Conservation (phyloP, 805 yeast species). For the Saccharomycopsis microspora region DNA sequence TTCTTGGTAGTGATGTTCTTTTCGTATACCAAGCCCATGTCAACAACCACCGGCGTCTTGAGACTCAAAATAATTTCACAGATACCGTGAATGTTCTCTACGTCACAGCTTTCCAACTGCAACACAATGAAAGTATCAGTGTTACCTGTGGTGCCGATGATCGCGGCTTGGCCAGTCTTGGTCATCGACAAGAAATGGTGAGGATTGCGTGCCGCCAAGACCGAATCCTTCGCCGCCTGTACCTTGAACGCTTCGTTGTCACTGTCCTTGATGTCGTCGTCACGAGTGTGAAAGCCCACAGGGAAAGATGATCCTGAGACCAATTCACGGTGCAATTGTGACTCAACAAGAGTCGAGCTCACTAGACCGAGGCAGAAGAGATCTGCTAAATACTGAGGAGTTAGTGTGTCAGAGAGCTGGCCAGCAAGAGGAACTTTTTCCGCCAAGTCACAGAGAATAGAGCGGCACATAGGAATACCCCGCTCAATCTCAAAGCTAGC, state of each 20-base stretch:
- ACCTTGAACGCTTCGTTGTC: slow-evolving; percentile 19
- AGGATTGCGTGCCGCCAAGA: slow-evolving; percentile 30
- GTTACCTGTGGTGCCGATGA: slow-evolving; percentile 39
- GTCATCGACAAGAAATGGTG: slow-evolving; percentile 39
- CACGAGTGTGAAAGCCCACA: slow-evolving; percentile 29
- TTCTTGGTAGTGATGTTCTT: not conserved
- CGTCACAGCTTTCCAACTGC: too few relatives aligned
- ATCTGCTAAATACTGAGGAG: slow-evolving; percentile 41
- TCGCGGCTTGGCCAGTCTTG: slow-evolving; percentile 36
- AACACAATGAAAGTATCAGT: slow-evolving; percentile 29
- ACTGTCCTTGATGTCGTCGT: not conserved
- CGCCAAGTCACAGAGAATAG: slow-evolving; percentile 29
- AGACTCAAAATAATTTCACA: too few relatives aligned
- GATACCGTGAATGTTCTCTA: too few relatives aligned
- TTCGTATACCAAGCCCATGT: not conserved
- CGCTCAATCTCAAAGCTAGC: slow-evolving; percentile 26
- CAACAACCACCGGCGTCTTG: too few relatives aligned
- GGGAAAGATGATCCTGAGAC: slow-evolving; percentile 40
- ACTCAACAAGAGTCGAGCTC: slow-evolving; percentile 32
- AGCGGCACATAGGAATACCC: slow-evolving; percentile 32
- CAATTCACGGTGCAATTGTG: slow-evolving; percentile 39
- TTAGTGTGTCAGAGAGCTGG: slow-evolving; percentile 34
- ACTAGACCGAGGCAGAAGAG: slow-evolving; percentile 33
- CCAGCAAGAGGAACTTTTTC: slow-evolving; percentile 34
- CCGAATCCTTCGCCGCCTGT: slow-evolving; percentile 32